phyloP scores from a whole-genome alignment of 176 grass and related monocot genomes.

The Carex cristatella region DNA sequence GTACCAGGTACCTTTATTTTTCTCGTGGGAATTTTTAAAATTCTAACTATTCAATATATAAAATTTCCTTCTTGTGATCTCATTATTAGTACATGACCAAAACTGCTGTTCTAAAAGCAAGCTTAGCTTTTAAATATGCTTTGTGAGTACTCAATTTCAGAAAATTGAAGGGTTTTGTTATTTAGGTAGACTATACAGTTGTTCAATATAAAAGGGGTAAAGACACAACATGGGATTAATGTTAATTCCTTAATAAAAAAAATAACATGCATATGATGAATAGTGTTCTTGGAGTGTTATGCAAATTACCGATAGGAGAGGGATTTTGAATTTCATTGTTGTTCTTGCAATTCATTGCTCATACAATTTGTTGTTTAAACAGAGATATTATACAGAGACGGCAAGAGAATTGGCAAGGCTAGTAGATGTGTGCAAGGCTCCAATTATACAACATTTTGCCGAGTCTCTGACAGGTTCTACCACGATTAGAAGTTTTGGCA shows the following conservation, averaged over 20 bases:
- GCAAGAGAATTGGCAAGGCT: slow-evolving; percentile 67
- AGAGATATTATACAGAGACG: slow-evolving; percentile 79
- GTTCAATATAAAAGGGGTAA: not conserved
- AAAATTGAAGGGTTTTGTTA: not conserved
- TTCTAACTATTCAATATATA: not conserved
- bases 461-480: slow-evolving; percentile 82
- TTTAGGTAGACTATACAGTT: not conserved
- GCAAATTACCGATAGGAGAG: not conserved
- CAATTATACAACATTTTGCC: slow-evolving; percentile 84
- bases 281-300: not conserved
- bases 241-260: not conserved
- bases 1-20: slow-evolving; percentile 53
- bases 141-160: not conserved
- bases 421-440: slow-evolving; percentile 71
- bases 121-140: not conserved
- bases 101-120: not conserved
- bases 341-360: not conserved
- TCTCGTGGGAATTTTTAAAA: not conserved
- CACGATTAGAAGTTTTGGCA: slow-evolving; percentile 84
- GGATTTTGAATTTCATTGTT: not conserved
- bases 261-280: not conserved
- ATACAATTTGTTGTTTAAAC: slow-evolving; percentile 16
- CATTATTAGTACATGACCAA: not conserved
- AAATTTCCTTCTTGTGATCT: not conserved
- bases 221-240: not conserved